These are phyloP conservation scores for Colletotrichum siamense DNA, from an alignment of 2,329 filamentous ascomycete species.

Conservation along the genomic window DNA sequence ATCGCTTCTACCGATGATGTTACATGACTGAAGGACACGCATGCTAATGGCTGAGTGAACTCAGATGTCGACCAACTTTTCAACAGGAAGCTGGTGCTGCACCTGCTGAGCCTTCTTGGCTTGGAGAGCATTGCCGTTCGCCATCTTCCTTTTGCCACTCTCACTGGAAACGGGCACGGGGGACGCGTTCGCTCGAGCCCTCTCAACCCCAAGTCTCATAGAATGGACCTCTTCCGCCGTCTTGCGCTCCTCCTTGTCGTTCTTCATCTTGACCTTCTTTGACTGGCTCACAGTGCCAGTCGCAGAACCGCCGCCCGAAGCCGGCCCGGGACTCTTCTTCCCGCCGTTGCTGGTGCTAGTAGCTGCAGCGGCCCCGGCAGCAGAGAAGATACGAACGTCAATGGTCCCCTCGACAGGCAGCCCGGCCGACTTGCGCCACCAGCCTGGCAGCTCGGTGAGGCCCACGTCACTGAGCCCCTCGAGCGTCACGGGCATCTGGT, in stretches of 20 bases:
- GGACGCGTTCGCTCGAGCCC: not conserved
- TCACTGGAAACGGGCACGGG: not conserved
- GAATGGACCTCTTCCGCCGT: conserved; percentile 5
- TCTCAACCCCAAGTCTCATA: not conserved
- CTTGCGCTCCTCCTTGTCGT: not conserved
- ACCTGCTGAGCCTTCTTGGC: not conserved
- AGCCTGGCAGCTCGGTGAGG: conserved; percentile 45
- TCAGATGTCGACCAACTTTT: conserved; percentile 17
- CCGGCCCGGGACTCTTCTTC: not conserved
- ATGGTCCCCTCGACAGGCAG: conserved; percentile 7
- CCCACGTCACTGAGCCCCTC: conserved; percentile 47
- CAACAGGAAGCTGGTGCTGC: not conserved
- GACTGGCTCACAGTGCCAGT: not conserved
- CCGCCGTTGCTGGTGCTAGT: not conserved
- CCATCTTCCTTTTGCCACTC: not conserved
- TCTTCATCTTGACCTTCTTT: not conserved
- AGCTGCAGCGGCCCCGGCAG: not conserved
- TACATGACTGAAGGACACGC: not conserved
- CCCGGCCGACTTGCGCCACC: conserved; percentile 37
- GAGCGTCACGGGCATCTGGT: conserved; percentile 51
- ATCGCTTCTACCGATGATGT: not conserved
- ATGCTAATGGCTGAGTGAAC: not conserved
- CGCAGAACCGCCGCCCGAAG: not conserved
- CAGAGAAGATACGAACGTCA: conserved; percentile 14
- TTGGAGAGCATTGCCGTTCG: not conserved